Conservation (phyloP, 1,284 basidiomycete species). For the Ganoderma boninense region DNA sequence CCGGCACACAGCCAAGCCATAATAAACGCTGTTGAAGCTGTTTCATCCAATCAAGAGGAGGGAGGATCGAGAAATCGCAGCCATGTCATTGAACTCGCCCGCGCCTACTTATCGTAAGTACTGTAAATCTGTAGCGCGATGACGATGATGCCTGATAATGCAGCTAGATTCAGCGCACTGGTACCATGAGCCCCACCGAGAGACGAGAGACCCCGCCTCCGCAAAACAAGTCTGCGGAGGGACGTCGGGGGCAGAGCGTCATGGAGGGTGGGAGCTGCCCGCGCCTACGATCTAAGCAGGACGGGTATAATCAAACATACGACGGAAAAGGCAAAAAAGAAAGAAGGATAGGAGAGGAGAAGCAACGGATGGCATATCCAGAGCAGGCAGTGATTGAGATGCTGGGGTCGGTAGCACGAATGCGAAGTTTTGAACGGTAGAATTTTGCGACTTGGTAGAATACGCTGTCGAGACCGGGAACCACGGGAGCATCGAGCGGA, state of each 20-base stretch:
- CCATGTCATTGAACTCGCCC: not conserved
- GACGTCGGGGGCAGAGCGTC: conserved; percentile 1
- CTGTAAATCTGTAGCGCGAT: not conserved
- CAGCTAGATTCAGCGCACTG: not conserved
- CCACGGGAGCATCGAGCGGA: not conserved
- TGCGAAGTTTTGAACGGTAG: not conserved
- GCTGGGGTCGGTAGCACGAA: not conserved
- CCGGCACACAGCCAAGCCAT: too few relatives aligned
- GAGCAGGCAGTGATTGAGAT: not conserved
- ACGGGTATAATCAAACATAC: not conserved
- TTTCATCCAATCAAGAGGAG: not conserved
- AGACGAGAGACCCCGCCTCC: not conserved
- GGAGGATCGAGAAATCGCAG: not conserved
- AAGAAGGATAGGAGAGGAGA: too few relatives aligned
- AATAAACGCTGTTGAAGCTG: too few relatives aligned
- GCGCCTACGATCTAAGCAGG: not conserved
- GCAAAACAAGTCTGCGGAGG: not conserved
- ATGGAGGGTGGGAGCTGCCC: not conserved
- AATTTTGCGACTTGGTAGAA: not conserved
- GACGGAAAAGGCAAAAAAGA: not conserved
- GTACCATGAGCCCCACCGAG: not conserved
- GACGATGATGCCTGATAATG: not conserved
- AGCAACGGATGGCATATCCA: not conserved
- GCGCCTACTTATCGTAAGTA: not conserved
- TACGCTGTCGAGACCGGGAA: not conserved